Percentiles rank a stretch among this genome's conserved stretches.
These are phyloP conservation scores for Geotrichum carabidarum DNA, from an alignment of 1,139 yeast genomes.

Conservation along the genomic window DNA sequence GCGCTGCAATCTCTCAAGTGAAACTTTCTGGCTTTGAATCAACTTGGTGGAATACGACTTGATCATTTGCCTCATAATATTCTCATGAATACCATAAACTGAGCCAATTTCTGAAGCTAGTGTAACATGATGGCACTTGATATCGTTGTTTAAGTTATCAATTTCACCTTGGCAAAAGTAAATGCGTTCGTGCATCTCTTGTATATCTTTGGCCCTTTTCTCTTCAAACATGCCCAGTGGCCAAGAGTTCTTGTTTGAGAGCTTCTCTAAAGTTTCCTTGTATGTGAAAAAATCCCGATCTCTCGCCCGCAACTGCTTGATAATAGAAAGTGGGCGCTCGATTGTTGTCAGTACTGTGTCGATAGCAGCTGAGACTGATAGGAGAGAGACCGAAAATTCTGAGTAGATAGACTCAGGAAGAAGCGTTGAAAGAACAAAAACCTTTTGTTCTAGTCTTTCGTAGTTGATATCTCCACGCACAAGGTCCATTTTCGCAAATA, in stretches of 20 bases:
- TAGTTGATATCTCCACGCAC: constrained; percentile 6
- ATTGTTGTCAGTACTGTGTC: constrained; percentile 10
- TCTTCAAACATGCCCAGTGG: constrained; percentile 38
- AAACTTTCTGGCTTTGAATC: constrained; percentile 33
- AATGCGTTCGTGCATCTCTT: constrained; percentile 31
- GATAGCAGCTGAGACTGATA: constrained; percentile 8
- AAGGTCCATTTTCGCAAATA: constrained; percentile 20
- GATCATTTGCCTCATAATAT: constrained; percentile 27
- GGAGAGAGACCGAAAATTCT: constrained; percentile 8
- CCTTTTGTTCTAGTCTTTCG: constrained; percentile 4
- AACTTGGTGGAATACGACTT: constrained; percentile 29
- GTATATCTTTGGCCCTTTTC: constrained; percentile 35
- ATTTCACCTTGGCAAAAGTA: constrained; percentile 32
- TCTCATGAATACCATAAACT: constrained; percentile 35
- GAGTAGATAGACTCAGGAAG: constrained; percentile 7
- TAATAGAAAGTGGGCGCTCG: constrained; percentile 5
- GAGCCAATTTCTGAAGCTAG: constrained; percentile 41
- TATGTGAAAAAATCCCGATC: background rate
- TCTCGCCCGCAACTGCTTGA: constrained; percentile 4
- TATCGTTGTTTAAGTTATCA: constrained; percentile 31
- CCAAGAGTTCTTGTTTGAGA: constrained; percentile 33
- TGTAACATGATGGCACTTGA: constrained; percentile 35
- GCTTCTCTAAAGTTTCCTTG: constrained; percentile 29
- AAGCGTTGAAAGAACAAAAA: background rate
- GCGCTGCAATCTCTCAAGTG: constrained; percentile 38